Conservation (phyloP, 1,284 basidiomycete species). For the Filobasidium uniguttulatum region DNA sequence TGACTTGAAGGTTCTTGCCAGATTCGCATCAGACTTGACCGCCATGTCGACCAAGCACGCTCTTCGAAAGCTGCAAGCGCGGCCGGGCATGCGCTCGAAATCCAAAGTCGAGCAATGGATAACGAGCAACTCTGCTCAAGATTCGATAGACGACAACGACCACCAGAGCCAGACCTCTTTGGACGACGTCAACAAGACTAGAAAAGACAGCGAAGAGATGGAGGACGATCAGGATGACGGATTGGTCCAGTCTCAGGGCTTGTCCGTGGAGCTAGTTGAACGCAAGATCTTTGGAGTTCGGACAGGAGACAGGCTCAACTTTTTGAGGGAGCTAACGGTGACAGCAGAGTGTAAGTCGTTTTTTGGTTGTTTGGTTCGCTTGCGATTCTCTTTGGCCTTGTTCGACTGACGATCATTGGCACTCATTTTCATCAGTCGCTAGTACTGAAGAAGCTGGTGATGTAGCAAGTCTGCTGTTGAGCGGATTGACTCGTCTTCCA, state of each 20-base stretch:
- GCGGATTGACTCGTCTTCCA: conserved; percentile 4
- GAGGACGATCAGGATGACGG: conserved; percentile 1
- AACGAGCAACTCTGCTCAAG: conserved; percentile 19
- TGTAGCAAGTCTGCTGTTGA: conserved; percentile 4
- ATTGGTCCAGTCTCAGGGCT: neutral
- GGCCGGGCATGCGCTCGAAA: conserved; percentile 26
- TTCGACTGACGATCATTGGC: too few species aligned
- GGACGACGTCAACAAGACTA: neutral
- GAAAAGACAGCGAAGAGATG: neutral
- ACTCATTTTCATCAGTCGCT: neutral
- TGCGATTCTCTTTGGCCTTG: neutral
- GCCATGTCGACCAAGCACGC: conserved; percentile 15
- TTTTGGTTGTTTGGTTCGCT: neutral
- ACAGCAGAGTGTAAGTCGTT: neutral
- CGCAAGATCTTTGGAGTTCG: conserved; percentile 3
- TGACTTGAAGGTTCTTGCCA: too few species aligned
- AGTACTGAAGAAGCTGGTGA: neutral
- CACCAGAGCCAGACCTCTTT: too few species aligned
- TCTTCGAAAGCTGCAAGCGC: conserved; percentile 28
- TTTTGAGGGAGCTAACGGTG: conserved; percentile 1
- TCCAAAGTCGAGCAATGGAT: conserved; percentile 36
- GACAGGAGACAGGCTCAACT: conserved; percentile 6
- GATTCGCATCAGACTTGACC: too few species aligned
- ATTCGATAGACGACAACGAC: neutral
- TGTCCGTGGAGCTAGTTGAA: conserved; percentile 5